Evolutionary conservation across 2,329 filamentous ascomycete species (phyloP).

Genomic region (Pseudocercospora vitis): DNA sequence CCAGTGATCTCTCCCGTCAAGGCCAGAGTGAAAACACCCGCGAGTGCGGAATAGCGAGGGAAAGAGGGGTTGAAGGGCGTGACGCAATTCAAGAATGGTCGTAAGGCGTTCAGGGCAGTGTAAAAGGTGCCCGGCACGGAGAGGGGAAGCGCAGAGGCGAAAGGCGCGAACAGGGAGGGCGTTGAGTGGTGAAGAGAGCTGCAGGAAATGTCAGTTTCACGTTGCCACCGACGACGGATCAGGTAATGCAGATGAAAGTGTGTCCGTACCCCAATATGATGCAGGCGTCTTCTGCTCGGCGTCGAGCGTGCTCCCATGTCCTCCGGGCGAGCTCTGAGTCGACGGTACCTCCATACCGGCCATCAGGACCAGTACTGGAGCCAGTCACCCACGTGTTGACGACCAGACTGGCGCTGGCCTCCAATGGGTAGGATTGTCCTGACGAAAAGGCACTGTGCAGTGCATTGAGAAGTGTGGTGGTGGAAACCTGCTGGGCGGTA

Average conservation of each 20-base stretch:
- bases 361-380: slow-evolving; percentile 66
- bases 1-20: slow-evolving; percentile 75
- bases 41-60: slow-evolving; percentile 75
- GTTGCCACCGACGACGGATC: background rate
- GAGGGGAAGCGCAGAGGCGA: slow-evolving; percentile 77
- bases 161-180: slow-evolving; percentile 79
- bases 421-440: slow-evolving; percentile 78
- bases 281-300: slow-evolving; percentile 92
- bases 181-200: slow-evolving; percentile 87
- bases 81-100: slow-evolving; percentile 82
- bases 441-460: slow-evolving; percentile 86
- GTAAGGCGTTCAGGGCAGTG: slow-evolving; percentile 75
- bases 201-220: slow-evolving; percentile 16
- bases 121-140: slow-evolving; percentile 72
- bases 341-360: slow-evolving; percentile 71
- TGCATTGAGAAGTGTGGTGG: slow-evolving; percentile 87
- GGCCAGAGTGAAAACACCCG: slow-evolving; percentile 77
- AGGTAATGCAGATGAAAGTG: background rate
- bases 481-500: slow-evolving; percentile 74
- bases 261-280: slow-evolving; percentile 75
- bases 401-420: slow-evolving; percentile 85
- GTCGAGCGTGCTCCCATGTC: slow-evolving; percentile 94
- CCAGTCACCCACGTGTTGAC: slow-evolving; percentile 96
- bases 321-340: slow-evolving; percentile 75
- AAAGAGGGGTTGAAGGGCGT: slow-evolving; percentile 87